phyloP scores from a whole-genome alignment of 2,329 filamentous ascomycete species.

The Scedosporium apiospermum region DNA sequence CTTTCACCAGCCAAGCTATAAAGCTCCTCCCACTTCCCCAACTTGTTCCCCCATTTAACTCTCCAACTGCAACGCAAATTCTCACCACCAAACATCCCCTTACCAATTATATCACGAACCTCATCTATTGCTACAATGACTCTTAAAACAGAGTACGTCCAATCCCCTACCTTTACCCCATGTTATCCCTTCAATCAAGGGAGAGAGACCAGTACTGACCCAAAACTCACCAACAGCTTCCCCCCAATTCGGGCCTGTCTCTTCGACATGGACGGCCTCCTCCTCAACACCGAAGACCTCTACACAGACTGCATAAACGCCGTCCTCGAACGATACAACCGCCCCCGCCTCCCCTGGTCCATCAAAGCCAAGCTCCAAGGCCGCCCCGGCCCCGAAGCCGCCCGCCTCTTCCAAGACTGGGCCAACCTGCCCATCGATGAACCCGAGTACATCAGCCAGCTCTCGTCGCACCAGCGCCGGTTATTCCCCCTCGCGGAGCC shows the following conservation, averaged over 20 bases:
- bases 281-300: slow-evolving; percentile 85
- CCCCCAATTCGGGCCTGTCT: slow-evolving; percentile 81
- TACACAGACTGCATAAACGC: slow-evolving; percentile 80
- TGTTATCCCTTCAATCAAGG: slow-evolving; percentile 1
- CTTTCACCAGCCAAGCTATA: too few species aligned
- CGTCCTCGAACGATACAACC: slow-evolving; percentile 66
- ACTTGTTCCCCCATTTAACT: too few species aligned
- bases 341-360: slow-evolving; percentile 74
- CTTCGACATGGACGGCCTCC: slow-evolving; percentile 97
- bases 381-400: slow-evolving; percentile 43
- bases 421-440: slow-evolving; percentile 69
- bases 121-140: neutral
- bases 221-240: slow-evolving; percentile 42
- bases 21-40: too few species aligned
- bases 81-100: neutral
- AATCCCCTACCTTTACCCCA: neutral
- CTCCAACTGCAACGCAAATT: neutral
- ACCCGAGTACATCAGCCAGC: slow-evolving; percentile 55
- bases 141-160: slow-evolving; percentile 2
- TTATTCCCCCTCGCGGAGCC: slow-evolving; percentile 68
- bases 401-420: slow-evolving; percentile 61
- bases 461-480: slow-evolving; percentile 54
- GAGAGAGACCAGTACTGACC: slow-evolving; percentile 9
- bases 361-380: slow-evolving; percentile 80
- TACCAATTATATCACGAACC: neutral